Conservation (phyloP, 257 asterid species). For the Ilex aquifolium region DNA sequence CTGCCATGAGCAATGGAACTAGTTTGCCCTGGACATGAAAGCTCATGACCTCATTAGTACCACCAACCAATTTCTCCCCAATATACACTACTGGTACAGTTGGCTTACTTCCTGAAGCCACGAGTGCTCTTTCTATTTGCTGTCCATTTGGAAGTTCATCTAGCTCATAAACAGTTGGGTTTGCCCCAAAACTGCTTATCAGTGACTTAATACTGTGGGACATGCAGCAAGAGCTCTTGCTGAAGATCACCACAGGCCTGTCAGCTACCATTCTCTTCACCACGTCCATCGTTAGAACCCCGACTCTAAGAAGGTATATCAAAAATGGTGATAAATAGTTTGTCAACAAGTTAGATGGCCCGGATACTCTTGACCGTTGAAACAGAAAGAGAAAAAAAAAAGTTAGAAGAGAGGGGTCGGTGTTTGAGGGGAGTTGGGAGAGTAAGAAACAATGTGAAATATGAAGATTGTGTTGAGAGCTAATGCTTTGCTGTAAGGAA, state of each 20-base stretch:
- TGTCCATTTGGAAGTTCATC: conserved; percentile 57
- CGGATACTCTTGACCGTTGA: too few species aligned
- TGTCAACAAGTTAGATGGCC: too few species aligned
- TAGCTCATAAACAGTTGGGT: conserved; percentile 48
- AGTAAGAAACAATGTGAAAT: too few species aligned
- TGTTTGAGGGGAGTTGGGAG: too few species aligned
- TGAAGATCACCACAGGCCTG: conserved; percentile 60
- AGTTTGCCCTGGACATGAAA: conserved; percentile 67
- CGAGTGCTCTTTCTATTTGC: conserved; percentile 50
- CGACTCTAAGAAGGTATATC: too few species aligned
- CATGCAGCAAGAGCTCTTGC: conserved; percentile 33
- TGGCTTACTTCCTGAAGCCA: conserved; percentile 25
- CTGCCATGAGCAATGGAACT: conserved; percentile 62
- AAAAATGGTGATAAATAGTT: too few species aligned
- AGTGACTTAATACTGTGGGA: conserved; percentile 58
- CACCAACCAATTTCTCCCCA: conserved; percentile 56
- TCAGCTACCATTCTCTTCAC: conserved; percentile 43
- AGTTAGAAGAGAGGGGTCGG: too few species aligned
- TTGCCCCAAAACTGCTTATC: conserved; percentile 65
- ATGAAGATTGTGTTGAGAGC: too few species aligned
- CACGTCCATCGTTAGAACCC: conserved; percentile 31
- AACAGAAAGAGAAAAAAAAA: too few species aligned
- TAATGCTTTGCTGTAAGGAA: too few species aligned
- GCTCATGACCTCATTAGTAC: conserved; percentile 69
- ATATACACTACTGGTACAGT: conserved; percentile 65